Base-by-base conservation (phyloP, 257 asterid genomes). In the Jacaranda copaia region DNA sequence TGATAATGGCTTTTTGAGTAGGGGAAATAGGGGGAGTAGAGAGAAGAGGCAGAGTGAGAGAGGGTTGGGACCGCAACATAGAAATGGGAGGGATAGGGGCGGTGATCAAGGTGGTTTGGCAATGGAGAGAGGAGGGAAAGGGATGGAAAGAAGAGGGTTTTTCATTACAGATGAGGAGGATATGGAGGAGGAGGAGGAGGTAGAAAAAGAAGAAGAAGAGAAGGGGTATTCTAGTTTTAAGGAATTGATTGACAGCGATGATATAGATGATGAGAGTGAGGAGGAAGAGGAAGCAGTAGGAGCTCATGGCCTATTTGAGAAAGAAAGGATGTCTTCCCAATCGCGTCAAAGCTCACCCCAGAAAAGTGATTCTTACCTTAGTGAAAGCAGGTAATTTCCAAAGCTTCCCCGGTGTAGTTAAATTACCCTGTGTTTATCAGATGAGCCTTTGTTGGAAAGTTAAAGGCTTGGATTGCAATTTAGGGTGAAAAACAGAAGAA, bases 381-480 rank as follows among this genome's bases (percentile, higher is more conserved):
- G 96, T 65, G 97, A 91, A 78, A 91, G 93, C 85, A 90, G 99
- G 98, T 92, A 72, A 45, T 55, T 79, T 73, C 51, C 19, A 3
- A 55, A 56, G 46, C 52, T 52, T 66, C 8, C 45, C 14, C 15
- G 9, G 73, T 72, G 19, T 32, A 6, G 16, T 18, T 76, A 14
- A 42, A 25, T 25, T 38, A 18, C 57, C 35, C 32, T 51, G 58
- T 70, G 63, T 57, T 71, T 73, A n/a, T 51, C 13, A 3, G 46
- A 51, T 74, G 77, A 68, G 49, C 4, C 15, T 65, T 46, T 67
- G 71, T 60, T 42, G 12, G 58, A 46, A 52, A 7, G 40, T 38
- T 52, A 1, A 13, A n/a, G 40, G 32, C 43, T 48, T 59, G 12
- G 46, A 59, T 32, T 36, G 12, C 40, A 35, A 38, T 38, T 13